Conservation (phyloP, 2,329 filamentous ascomycete genomes). For the Proliferodiscus dingleyae region DNA sequence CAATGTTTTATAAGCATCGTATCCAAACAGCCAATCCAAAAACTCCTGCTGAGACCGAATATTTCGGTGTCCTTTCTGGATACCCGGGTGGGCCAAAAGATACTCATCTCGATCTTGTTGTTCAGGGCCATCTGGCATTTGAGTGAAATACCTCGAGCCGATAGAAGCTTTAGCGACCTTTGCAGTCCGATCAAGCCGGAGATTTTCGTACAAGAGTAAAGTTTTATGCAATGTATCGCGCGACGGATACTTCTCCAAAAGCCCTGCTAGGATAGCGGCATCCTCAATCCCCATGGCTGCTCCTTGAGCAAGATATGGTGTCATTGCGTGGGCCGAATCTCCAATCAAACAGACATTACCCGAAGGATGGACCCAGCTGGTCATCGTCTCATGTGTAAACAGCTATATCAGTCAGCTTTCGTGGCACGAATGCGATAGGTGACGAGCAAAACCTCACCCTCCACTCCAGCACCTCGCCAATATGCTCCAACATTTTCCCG, state of each 20-base stretch:
- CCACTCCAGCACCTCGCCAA: too few relatives aligned
- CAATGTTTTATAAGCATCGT: constrained; percentile 15
- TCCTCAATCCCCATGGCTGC: background rate
- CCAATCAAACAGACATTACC: too few relatives aligned
- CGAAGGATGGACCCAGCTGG: too few relatives aligned
- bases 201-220: too few relatives aligned
- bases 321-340: background rate
- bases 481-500: too few relatives aligned
- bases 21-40: constrained; percentile 18
- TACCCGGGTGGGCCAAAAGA: constrained; percentile 15
- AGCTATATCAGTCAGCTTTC: too few relatives aligned
- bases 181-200: constrained; percentile 14
- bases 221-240: too few relatives aligned
- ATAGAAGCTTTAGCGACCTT: constrained; percentile 17
- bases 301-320: background rate
- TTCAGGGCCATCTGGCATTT: constrained; percentile 13
- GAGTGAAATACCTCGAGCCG: constrained; percentile 17
- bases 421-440: too few relatives aligned
- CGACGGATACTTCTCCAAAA: background rate
- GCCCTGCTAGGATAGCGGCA: background rate
- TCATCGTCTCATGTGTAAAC: too few relatives aligned
- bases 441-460: too few relatives aligned
- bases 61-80: constrained; percentile 14
- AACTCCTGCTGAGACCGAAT: too few relatives aligned
- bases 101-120: constrained; percentile 15